Conservation (phyloP, 1,284 basidiomycete species). For the Puccinia hordei region DNA sequence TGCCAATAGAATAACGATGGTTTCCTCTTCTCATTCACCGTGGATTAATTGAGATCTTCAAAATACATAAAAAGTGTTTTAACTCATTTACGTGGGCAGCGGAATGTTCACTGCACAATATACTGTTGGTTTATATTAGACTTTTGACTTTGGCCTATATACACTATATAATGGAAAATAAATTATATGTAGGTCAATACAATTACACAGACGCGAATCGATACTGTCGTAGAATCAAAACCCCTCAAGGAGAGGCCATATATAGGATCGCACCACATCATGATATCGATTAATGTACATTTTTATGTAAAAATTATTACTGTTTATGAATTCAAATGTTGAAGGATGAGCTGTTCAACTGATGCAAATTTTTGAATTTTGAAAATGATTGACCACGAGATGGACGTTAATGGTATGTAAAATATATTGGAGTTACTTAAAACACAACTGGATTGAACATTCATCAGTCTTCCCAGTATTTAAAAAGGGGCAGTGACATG, state of each 20-base stretch:
- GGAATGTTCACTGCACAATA: constrained; percentile 18
- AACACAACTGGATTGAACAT: not conserved
- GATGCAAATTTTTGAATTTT: not conserved
- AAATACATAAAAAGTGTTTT: constrained; percentile 17
- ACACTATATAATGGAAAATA: not conserved
- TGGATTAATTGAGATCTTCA: constrained; percentile 22
- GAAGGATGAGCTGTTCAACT: not conserved
- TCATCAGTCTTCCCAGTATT: not conserved
- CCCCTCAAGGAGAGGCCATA: not conserved
- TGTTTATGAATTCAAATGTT: not conserved
- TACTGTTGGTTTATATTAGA: constrained; percentile 11
- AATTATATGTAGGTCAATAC: not conserved
- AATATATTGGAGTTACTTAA: not conserved
- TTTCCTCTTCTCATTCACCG: constrained; percentile 21
- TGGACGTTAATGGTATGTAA: not conserved
- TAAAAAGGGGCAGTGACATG: not conserved
- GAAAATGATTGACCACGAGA: not conserved
- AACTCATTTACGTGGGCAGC: constrained; percentile 25
- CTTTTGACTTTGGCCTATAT: constrained; percentile 13
- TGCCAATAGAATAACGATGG: not conserved
- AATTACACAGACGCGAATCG: not conserved
- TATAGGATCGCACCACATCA: not conserved
- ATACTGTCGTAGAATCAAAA: not conserved
- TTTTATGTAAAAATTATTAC: not conserved
- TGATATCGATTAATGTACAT: not conserved